Percentiles rank a stretch among this genome's conserved stretches.
These are phyloP conservation scores for Cinchona pubescens DNA, from an alignment of 257 asterid genomes.

Conservation along the genomic window DNA sequence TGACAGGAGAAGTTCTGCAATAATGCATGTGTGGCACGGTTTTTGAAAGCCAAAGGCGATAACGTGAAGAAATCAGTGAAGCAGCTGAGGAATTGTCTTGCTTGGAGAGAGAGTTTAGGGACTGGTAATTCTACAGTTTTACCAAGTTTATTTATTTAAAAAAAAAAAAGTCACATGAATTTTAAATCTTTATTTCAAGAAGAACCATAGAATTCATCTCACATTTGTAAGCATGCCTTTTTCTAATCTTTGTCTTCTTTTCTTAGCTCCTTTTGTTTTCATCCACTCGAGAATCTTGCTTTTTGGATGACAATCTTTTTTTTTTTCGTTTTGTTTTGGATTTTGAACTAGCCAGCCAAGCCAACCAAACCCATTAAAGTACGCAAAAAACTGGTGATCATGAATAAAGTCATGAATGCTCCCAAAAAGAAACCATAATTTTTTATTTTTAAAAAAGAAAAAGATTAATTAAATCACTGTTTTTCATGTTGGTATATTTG, in stretches of 20 bases:
- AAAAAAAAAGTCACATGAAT: not conserved
- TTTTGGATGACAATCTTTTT: too few species aligned
- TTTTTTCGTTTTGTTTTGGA: not conserved
- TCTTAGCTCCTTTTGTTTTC: constrained; percentile 29
- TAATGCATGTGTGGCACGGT: constrained; percentile 71
- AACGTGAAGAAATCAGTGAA: constrained; percentile 86
- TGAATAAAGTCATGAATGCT: constrained; percentile 14
- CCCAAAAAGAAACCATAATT: not conserved
- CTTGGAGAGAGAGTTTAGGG: constrained; percentile 86
- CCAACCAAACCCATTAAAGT: constrained; percentile 15
- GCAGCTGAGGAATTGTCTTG: constrained; percentile 65
- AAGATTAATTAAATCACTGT: constrained; percentile 12
- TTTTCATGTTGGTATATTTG: constrained; percentile 22
- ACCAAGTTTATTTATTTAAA: too few species aligned
- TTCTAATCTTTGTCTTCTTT: constrained; percentile 15
- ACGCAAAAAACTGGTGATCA: constrained; percentile 7
- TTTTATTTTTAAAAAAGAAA: not conserved
- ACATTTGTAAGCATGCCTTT: constrained; percentile 10
- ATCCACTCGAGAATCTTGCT: constrained; percentile 36
- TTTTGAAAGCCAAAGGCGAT: constrained; percentile 73
- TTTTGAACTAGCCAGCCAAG: constrained; percentile 16
- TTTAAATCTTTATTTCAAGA: not conserved
- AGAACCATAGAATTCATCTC: constrained; percentile 7
- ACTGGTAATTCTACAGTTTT: constrained; percentile 40
- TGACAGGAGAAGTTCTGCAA: constrained; percentile 83